Base-by-base conservation (phyloP, 164 flowering plant genomes). In the Liquidambar formosana region DNA sequence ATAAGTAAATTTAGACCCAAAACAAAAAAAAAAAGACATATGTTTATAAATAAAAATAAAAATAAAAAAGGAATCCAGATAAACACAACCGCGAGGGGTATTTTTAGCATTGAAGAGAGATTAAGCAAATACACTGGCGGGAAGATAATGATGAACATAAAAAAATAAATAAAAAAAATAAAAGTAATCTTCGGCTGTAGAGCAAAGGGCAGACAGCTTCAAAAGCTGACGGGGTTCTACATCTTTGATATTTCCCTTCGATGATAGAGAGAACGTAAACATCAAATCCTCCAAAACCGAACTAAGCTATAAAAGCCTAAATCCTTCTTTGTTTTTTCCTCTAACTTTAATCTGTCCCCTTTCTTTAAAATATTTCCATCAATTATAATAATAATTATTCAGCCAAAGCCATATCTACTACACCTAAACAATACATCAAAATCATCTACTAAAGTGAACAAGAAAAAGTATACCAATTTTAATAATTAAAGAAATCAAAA, bases 251-350 rank as follows among this genome's bases (percentile, higher is more conserved):
- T n/a, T n/a, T n/a, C n/a, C 28, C 27, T 25, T 60, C 41, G 53
- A 65, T 60, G 53, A 61, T 47, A n/a, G 1, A 58, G 44, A 63
- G 54, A 58, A 46, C 21, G 71, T 73, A 44, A 27, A 73, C 71
- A 67, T 67, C 76, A 67, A 61, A 66, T 52, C 52, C 16, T 21
- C 49, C 60, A 33, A 10, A 16, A n/a, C 15, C 43, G 16, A 71
- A 70, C 61, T 41, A 51, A 8, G 45, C 69, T 38, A 64, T 49
- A 28, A 22, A 22, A 61, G n/a, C 54, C 46, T 45, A 64, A 69
- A 43, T 61, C 49, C 49, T 45, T n/a, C 45, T 63, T 61, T 69
- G 65, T 46, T 18, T 69, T 61, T 38, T 18, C 21, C 53, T n/a
- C n/a, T 27, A 54, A 43, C 59, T 59, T 68, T 49, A 47, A 5